Percentiles rank a stretch among this genome's conserved stretches.
phyloP scores from a whole-genome alignment of 1,284 basidiomycete genomes.

The Microbotryum lychnidis-dioicae region DNA sequence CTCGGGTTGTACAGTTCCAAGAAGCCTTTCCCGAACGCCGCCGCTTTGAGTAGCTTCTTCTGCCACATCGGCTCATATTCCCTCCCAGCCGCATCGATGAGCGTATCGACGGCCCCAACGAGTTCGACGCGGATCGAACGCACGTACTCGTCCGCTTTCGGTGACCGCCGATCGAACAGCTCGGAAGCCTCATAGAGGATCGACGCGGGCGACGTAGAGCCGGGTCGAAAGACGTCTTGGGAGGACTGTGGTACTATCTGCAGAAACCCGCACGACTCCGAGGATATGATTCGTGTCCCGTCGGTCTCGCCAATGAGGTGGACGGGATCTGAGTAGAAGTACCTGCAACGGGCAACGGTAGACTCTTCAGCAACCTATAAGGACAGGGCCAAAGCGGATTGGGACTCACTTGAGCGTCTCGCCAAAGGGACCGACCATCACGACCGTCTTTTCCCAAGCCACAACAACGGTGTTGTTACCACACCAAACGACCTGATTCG shows the following conservation, averaged over 20 bases:
- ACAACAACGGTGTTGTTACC: constrained; percentile 90
- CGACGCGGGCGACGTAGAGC: constrained; percentile 82
- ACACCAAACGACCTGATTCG: constrained; percentile 79
- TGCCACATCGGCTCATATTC: constrained; percentile 91
- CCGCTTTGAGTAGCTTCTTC: constrained; percentile 77
- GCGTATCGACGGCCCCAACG: constrained; percentile 78
- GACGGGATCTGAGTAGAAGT: constrained; percentile 65
- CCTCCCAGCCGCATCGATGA: constrained; percentile 83
- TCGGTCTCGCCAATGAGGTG: constrained; percentile 78
- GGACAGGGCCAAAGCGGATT: too few species aligned
- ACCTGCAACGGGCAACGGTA: constrained; percentile 46
- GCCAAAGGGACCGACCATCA: constrained; percentile 85
- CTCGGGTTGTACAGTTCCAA: constrained; percentile 85
- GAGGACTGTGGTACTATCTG: constrained; percentile 82
- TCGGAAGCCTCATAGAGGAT: constrained; percentile 89
- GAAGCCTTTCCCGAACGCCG: constrained; percentile 89
- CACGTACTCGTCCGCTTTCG: constrained; percentile 88
- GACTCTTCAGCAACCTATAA: neutral
- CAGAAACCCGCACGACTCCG: constrained; percentile 75
- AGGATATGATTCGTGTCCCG: constrained; percentile 71
- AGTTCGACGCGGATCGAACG: constrained; percentile 79
- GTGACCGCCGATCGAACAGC: constrained; percentile 69
- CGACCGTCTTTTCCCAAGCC: constrained; percentile 67
- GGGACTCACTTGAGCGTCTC: constrained; percentile 67
- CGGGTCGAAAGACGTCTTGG: constrained; percentile 77